These are phyloP conservation scores for Stentor coeruleus DNA, from an alignment of 73 alveolate genomes.

Conservation along the genomic window DNA sequence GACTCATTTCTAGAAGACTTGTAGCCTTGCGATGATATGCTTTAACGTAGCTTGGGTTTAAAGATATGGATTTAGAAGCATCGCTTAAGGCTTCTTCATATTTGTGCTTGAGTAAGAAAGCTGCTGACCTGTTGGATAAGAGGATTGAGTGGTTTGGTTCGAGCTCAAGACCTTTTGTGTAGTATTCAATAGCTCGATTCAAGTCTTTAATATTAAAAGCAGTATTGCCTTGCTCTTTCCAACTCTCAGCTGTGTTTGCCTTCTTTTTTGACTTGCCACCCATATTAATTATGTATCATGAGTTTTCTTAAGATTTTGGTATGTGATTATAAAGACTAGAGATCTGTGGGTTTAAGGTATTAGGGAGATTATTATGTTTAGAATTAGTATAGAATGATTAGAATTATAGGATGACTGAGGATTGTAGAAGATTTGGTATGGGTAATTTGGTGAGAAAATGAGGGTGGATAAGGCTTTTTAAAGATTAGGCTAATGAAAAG, in stretches of 20 bases:
- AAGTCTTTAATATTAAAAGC: constrained; percentile 77
- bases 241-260: background rate
- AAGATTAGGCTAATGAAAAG: too few relatives aligned
- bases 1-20: constrained; percentile 58
- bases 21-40: constrained; percentile 64
- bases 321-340: too few relatives aligned
- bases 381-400: too few relatives aligned
- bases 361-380: background rate
- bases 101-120: constrained; percentile 55
- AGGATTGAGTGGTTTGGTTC: constrained; percentile 62
- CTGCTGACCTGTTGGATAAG: constrained; percentile 77
- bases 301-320: background rate
- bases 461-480: too few relatives aligned
- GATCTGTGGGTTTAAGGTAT: background rate
- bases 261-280: constrained; percentile 19
- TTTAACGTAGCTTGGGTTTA: constrained; percentile 73
- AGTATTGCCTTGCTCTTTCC: constrained; percentile 80
- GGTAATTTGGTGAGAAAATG: too few relatives aligned
- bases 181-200: constrained; percentile 75
- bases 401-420: too few relatives aligned
- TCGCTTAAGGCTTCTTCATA: constrained; percentile 73
- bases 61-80: constrained; percentile 68
- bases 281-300: background rate
- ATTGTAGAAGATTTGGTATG: too few relatives aligned
- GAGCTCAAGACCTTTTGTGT: constrained; percentile 53